These are phyloP conservation scores for Candida michaelii DNA, from an alignment of 805 yeast genomes.

Conservation along the genomic window DNA sequence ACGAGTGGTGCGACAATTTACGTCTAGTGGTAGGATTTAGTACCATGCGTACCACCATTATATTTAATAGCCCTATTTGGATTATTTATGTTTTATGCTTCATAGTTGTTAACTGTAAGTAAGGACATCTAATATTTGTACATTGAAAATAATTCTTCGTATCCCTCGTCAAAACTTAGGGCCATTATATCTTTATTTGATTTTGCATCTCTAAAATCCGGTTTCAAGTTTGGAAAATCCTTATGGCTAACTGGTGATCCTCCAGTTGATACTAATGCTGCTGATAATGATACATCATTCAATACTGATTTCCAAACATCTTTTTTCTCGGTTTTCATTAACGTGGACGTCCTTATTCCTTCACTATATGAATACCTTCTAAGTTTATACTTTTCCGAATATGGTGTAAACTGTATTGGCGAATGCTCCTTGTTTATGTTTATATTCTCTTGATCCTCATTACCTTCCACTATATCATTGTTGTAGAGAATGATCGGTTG, in stretches of 20 bases:
- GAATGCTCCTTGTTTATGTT: neutral
- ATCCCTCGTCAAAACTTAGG: neutral
- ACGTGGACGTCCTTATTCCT: conserved; percentile 1
- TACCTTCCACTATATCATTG: neutral
- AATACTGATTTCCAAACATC: conserved; percentile 30
- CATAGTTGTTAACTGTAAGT: neutral
- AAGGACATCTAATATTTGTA: conserved; percentile 4
- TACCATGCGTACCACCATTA: neutral
- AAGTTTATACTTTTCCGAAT: neutral
- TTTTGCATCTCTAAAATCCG: conserved; percentile 30
- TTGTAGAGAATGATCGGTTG: neutral
- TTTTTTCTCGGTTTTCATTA: neutral
- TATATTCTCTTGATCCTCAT: neutral
- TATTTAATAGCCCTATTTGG: too few species aligned
- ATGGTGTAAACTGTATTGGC: neutral
- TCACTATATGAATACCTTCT: conserved; percentile 13
- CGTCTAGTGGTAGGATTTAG: neutral
- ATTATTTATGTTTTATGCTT: too few species aligned
- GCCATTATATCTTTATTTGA: conserved; percentile 3
- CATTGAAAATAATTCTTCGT: conserved; percentile 8
- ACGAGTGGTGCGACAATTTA: neutral
- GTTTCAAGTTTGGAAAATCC: conserved; percentile 22
- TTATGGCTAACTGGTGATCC: conserved; percentile 22
- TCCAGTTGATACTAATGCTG: conserved; percentile 38
- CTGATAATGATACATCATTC: conserved; percentile 35